These are phyloP conservation scores for Ceratocystis alfenasii DNA, from an alignment of 2,329 filamentous ascomycete species.

Conservation along the genomic window DNA sequence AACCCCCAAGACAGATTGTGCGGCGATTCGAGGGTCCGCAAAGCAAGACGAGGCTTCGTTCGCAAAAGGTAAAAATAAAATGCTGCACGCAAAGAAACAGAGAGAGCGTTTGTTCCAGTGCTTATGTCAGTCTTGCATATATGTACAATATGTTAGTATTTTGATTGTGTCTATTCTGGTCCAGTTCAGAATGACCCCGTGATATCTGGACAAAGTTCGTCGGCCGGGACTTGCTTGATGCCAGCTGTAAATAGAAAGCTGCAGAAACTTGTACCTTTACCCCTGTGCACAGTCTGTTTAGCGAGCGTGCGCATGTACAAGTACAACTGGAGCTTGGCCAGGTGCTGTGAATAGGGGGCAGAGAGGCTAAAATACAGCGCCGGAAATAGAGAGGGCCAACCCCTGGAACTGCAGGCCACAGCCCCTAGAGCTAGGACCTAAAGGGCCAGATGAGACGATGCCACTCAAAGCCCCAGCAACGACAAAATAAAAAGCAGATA, in stretches of 20 bases:
- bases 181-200: no score
- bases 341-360: not conserved
- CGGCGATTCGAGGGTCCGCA: not conserved
- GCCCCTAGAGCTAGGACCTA: not conserved
- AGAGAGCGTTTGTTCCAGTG: no score
- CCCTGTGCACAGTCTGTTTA: not conserved
- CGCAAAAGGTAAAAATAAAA: no score
- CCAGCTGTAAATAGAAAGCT: conserved; percentile 1
- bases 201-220: no score
- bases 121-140: no score
- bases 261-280: conserved; percentile 2
- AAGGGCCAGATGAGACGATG: not conserved
- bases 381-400: not conserved
- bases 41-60: not conserved
- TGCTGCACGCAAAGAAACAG: no score
- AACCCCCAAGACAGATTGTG: not conserved
- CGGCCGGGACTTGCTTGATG: not conserved
- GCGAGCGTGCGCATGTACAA: not conserved
- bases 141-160: no score
- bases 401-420: not conserved
- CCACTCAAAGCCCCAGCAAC: no score
- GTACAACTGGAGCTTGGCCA: not conserved
- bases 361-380: not conserved
- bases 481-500: no score
- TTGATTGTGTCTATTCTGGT: not conserved